Percentiles rank a stretch among this genome's conserved stretches.
Conservation (phyloP, 2,329 filamentous ascomycete species). For the Phialophora chinensis region DNA sequence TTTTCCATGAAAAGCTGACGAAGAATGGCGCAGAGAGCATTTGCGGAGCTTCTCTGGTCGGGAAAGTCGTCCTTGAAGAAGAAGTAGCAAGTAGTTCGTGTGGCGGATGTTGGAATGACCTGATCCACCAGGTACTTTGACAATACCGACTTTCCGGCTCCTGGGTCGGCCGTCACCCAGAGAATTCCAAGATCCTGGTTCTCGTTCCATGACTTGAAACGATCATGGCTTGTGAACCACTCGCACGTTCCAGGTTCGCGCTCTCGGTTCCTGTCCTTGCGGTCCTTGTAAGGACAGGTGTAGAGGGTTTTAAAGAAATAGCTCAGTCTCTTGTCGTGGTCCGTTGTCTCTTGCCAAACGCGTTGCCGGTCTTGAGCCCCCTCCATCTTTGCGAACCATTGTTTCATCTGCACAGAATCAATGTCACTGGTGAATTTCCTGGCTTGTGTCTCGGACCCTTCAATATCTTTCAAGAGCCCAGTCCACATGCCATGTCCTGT, state of each 20-base stretch:
- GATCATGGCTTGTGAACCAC: slow-evolving; percentile 42
- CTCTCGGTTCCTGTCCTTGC: slow-evolving; percentile 44
- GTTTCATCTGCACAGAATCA: not conserved
- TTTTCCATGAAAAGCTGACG: slow-evolving; percentile 47
- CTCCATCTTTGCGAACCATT: not conserved
- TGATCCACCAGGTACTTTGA: slow-evolving; percentile 45
- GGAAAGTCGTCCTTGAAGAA: slow-evolving; percentile 50
- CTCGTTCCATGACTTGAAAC: slow-evolving; percentile 42
- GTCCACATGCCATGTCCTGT: not conserved
- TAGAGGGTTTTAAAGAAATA: not conserved
- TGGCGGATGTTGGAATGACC: slow-evolving; percentile 32
- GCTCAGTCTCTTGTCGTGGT: not conserved
- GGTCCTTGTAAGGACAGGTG: slow-evolving; percentile 16
- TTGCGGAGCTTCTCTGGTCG: slow-evolving; percentile 42
- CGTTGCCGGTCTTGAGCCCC: not conserved
- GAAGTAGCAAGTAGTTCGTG: slow-evolving; percentile 42
- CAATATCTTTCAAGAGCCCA: slow-evolving; percentile 1
- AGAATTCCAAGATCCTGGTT: slow-evolving; percentile 41
- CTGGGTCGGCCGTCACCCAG: slow-evolving; percentile 51
- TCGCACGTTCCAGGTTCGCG: slow-evolving; percentile 43
- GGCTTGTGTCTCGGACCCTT: not conserved
- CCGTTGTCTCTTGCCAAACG: not conserved
- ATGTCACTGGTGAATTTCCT: not conserved
- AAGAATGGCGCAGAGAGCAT: slow-evolving; percentile 46
- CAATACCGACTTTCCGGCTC: slow-evolving; percentile 52